These are phyloP conservation scores for Exophiala calicioides DNA, from an alignment of 2,329 filamentous ascomycete species.

Conservation along the genomic window DNA sequence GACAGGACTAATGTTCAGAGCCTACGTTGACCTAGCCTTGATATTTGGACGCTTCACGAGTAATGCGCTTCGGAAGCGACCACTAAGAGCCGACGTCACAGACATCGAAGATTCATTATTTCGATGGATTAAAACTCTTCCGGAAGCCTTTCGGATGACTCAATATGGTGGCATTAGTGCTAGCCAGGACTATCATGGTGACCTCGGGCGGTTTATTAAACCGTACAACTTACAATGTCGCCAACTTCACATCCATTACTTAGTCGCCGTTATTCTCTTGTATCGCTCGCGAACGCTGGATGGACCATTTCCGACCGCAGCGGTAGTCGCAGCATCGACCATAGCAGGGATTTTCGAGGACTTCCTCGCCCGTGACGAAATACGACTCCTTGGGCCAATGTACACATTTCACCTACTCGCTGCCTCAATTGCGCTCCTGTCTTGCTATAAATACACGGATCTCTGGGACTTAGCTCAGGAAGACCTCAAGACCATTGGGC, in stretches of 20 bases:
- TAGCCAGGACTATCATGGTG: not conserved
- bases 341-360: conserved; percentile 46
- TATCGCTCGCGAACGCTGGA: conserved; percentile 4
- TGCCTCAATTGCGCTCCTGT: conserved; percentile 6
- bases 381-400: conserved; percentile 1
- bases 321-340: conserved; percentile 44
- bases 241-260: conserved; percentile 42
- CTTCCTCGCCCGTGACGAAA: conserved; percentile 43
- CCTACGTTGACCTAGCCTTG: conserved; percentile 44
- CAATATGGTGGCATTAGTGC: no score
- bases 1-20: conserved; percentile 39
- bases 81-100: conserved; percentile 30
- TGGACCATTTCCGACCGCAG: conserved; percentile 34
- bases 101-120: conserved; percentile 34
- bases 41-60: conserved; percentile 39
- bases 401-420: conserved; percentile 11
- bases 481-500: no score
- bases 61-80: conserved; percentile 30
- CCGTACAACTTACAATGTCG: conserved; percentile 36
- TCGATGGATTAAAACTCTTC: conserved; percentile 42
- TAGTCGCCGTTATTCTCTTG: conserved; percentile 40
- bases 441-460: conserved; percentile 6
- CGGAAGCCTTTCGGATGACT: conserved; percentile 33
- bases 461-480: no score
- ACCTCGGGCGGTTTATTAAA: not conserved